phyloP scores from a whole-genome alignment of 2,329 filamentous ascomycete genomes.

The Diplodia scrobiculata region DNA sequence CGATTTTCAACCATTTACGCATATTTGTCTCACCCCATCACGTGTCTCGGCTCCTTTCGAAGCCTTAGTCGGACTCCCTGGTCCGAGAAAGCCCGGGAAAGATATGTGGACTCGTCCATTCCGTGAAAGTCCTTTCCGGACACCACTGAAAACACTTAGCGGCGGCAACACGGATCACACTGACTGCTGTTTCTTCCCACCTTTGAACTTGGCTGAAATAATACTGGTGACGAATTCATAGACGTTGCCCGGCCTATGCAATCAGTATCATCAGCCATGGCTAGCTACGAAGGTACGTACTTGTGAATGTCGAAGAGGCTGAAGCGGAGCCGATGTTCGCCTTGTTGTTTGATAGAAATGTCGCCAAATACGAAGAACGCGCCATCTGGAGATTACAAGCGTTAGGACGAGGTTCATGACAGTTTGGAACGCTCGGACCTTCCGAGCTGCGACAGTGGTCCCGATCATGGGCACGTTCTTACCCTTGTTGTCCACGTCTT shows the following conservation, averaged over 20 bases:
- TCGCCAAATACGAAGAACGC: slow-evolving; percentile 93
- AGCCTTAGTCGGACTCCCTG: slow-evolving; percentile 82
- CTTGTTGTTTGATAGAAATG: slow-evolving; percentile 74
- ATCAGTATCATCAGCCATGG: neutral
- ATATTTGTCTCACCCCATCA: slow-evolving; percentile 31
- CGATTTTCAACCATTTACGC: neutral
- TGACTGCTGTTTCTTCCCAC: slow-evolving; percentile 46
- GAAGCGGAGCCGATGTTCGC: slow-evolving; percentile 73
- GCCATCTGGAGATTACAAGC: slow-evolving; percentile 57
- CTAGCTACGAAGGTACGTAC: slow-evolving; percentile 44
- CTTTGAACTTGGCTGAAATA: slow-evolving; percentile 69
- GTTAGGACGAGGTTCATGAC: slow-evolving; percentile 12
- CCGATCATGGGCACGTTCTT: slow-evolving; percentile 20
- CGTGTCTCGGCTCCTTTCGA: slow-evolving; percentile 72
- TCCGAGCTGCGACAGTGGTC: too few relatives aligned
- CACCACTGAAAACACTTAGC: slow-evolving; percentile 41
- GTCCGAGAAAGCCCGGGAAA: slow-evolving; percentile 81
- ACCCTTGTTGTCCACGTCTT: slow-evolving; percentile 71
- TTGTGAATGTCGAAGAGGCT: slow-evolving; percentile 73
- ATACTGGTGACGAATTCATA: slow-evolving; percentile 54
- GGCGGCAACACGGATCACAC: neutral
- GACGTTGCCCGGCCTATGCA: neutral
- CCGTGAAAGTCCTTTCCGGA: slow-evolving; percentile 72
- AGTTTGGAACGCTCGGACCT: slow-evolving; percentile 5
- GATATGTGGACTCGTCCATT: slow-evolving; percentile 76